Conservation (phyloP, 106 monocot genomes). For the Platanthera guangdongensis region DNA sequence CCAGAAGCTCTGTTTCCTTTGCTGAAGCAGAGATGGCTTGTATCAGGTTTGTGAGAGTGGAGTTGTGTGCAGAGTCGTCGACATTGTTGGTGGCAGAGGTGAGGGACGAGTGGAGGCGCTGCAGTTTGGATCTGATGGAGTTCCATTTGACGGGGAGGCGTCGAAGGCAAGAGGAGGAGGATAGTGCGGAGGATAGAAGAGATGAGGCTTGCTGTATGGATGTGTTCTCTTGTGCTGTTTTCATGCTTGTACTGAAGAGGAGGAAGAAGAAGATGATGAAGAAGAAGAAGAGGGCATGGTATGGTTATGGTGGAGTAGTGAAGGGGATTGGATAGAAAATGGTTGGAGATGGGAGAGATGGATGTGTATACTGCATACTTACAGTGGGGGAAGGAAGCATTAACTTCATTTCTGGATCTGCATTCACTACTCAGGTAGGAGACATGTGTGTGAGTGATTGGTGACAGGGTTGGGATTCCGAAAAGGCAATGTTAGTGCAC, state of each 20-base stretch:
- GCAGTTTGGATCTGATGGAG: slow-evolving; percentile 36
- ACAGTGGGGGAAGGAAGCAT: too few species aligned
- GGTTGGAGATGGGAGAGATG: not conserved
- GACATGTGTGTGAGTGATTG: not conserved
- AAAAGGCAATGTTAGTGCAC: too few species aligned
- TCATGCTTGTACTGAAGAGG: not conserved
- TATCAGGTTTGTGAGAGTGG: slow-evolving; percentile 21
- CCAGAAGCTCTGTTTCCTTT: slow-evolving; percentile 16
- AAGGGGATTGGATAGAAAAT: not conserved
- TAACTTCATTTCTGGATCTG: not conserved
- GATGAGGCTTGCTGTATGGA: not conserved
- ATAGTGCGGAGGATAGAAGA: slow-evolving; percentile 19
- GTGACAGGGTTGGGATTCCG: not conserved
- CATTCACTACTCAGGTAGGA: not conserved
- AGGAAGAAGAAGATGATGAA: not conserved
- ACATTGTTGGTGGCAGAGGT: not conserved
- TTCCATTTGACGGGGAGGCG: slow-evolving; percentile 46
- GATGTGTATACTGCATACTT: not conserved
- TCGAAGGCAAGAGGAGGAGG: slow-evolving; percentile 24
- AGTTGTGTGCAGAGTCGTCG: not conserved
- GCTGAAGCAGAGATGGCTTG: slow-evolving; percentile 19
- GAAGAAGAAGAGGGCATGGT: not conserved
- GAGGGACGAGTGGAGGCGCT: slow-evolving; percentile 35
- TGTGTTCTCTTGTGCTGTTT: not conserved
- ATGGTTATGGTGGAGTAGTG: not conserved